Evolutionary conservation across 352 stramenopile species (phyloP).

Genomic region (Phytophthora capsici): DNA sequence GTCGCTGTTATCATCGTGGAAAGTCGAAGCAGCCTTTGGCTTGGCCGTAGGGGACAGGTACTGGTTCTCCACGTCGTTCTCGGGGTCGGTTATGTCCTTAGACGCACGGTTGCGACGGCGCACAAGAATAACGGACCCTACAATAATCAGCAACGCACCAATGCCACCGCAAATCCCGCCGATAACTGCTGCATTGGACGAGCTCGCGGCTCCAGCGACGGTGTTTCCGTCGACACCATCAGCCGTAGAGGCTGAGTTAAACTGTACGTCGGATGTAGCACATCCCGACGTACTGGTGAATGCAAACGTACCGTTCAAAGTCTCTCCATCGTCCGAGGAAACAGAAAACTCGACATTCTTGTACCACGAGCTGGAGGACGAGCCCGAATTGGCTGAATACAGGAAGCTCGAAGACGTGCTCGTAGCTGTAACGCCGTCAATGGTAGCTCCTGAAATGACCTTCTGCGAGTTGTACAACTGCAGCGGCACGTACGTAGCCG

Average conservation of each 20-base stretch:
- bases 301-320: constrained; percentile 58
- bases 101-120: constrained; percentile 58
- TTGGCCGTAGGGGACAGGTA: constrained; percentile 68
- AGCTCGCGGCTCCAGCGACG: constrained; percentile 15
- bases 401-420: constrained; percentile 64
- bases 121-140: constrained; percentile 71
- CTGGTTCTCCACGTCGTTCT: constrained; percentile 60
- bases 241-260: constrained; percentile 61
- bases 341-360: constrained; percentile 65
- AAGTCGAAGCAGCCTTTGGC: constrained; percentile 42
- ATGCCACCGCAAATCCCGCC: constrained; percentile 45
- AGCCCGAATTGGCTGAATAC: constrained; percentile 62
- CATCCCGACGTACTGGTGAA: constrained; percentile 65
- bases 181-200: constrained; percentile 43
- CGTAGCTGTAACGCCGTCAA: constrained; percentile 58
- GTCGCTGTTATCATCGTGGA: constrained; percentile 41
- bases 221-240: constrained; percentile 46
- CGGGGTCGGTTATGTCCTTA: constrained; percentile 40
- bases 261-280: constrained; percentile 70
- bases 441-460: constrained; percentile 64
- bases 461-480: constrained; percentile 87
- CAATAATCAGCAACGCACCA: constrained; percentile 64
- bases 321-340: constrained; percentile 61
- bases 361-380: constrained; percentile 61
- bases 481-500: constrained; percentile 79